Evolutionary conservation across 2,329 filamentous ascomycete genomes (phyloP).

Genomic region (Nothophoma quercina): DNA sequence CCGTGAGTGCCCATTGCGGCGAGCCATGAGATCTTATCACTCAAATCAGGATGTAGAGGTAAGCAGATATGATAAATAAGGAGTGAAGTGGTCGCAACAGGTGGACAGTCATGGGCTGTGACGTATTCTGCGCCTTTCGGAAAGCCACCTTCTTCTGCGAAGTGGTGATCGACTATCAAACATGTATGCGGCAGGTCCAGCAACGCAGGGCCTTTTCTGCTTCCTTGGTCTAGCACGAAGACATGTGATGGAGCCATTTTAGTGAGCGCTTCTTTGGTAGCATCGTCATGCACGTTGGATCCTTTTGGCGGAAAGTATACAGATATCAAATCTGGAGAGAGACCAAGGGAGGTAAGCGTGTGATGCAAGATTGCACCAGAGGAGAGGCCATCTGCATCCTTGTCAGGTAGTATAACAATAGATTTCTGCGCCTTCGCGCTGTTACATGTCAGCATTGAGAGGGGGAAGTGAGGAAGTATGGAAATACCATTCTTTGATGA

Average conservation of each 20-base stretch:
- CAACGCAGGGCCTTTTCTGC: constrained; percentile 62
- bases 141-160: constrained; percentile 64
- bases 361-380: constrained; percentile 69
- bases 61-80: constrained; percentile 71
- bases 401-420: constrained; percentile 71
- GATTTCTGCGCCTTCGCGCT: constrained; percentile 61
- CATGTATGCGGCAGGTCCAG: constrained; percentile 59
- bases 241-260: constrained; percentile 62
- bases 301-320: constrained; percentile 69
- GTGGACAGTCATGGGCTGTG: constrained; percentile 69
- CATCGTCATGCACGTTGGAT: constrained; percentile 63
- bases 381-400: constrained; percentile 72
- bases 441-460: constrained; percentile 6
- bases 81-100: constrained; percentile 70
- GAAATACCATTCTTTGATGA: constrained; percentile 69
- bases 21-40: constrained; percentile 64
- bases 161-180: constrained; percentile 72
- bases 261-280: constrained; percentile 61
- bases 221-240: constrained; percentile 72
- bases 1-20: constrained; percentile 71
- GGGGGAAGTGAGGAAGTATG: no score
- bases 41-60: constrained; percentile 61
- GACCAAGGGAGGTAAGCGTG: constrained; percentile 66
- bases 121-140: constrained; percentile 63
- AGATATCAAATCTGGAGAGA: constrained; percentile 61